Conservation (phyloP, 148 eudicot species). For the Camellia sinensis region DNA sequence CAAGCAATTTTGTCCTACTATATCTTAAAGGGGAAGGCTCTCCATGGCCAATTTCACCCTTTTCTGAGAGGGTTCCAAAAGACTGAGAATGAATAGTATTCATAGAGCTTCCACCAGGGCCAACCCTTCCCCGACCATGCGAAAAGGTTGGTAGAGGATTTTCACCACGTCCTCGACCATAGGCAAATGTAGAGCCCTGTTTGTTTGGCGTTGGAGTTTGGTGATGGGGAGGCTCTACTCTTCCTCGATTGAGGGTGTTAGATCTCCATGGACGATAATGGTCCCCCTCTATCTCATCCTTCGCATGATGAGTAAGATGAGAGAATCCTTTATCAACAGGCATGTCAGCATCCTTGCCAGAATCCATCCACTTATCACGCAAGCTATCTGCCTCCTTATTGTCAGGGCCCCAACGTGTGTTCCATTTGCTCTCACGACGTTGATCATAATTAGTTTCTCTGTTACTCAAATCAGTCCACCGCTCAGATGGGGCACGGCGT, state of each 20-base stretch:
- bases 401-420: constrained; percentile 85
- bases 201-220: constrained; percentile 49
- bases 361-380: constrained; percentile 54
- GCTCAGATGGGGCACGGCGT: constrained; percentile 63
- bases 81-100: constrained; percentile 27
- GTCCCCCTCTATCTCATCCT: constrained; percentile 79
- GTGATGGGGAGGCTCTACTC: constrained; percentile 51
- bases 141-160: constrained; percentile 44
- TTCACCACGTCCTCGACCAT: constrained; percentile 88
- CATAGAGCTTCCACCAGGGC: constrained; percentile 32
- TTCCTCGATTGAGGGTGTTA: constrained; percentile 60
- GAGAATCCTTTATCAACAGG: constrained; percentile 56
- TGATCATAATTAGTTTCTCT: constrained; percentile 63
- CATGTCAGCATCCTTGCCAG: constrained; percentile 49
- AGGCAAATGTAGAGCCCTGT: constrained; percentile 48
- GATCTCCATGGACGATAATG: constrained; percentile 84
- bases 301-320: constrained; percentile 43
- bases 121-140: constrained; percentile 60
- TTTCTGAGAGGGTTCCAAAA: constrained; percentile 36
- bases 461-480: constrained; percentile 59
- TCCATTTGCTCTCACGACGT: constrained; percentile 89
- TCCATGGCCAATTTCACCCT: constrained; percentile 51
- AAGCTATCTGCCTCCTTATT: constrained; percentile 54
- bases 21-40: constrained; percentile 56
- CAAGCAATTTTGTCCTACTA: constrained; percentile 71